Evolutionary conservation across 352 stramenopile species (phyloP), one percentile per base, ranked within the genome.

Genomic region (Phytopythium vexans): DNA sequence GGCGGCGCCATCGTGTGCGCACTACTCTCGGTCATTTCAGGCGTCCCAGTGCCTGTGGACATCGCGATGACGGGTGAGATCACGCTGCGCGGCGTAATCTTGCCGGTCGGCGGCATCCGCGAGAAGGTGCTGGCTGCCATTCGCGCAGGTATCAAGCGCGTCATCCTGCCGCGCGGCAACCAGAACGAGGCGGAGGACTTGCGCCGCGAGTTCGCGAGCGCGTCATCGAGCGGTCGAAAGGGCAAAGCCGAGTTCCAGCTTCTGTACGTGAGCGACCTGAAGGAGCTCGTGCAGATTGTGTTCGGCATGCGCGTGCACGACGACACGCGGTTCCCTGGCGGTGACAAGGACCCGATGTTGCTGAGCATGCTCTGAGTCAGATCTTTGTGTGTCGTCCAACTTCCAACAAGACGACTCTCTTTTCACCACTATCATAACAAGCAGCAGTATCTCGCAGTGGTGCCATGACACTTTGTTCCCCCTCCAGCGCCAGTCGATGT

Each of bases 21-120:
- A 32, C 64, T 97, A 41, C 55, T 96, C 4, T 96, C 86, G 3
- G 81, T 91, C 16, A 68, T 90, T 40, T 77, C 72, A 8, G 68
- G 72, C 40, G 56, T 88, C 6, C 53, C 72, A 4, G 82, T 96
- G 49, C 81, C 81, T 27, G 58, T 85, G 1, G 87, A 95, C 53
- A 80, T 95, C 16, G 82, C 86, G 10, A 95, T 96, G 84, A 96
- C 88, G 8, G 89, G 89, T 33, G 86, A 96, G 60, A 90, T 96
- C 47, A 94, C 82, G 1, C 58, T 97, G 8, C 79, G 80, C 15
- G 89, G 88, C 31, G 77, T 94, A 21, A 89, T 97, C 52, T 57
- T 97, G n/a, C 87, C 89, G 2, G 85, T 97, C 36, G 87, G 88
- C n/a, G 89, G 88, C 15, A 90, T 97, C 45, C 87, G 89, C 15